Evolutionary conservation across 2,329 filamentous ascomycete species (phyloP), one percentile per base, ranked within the genome.

Genomic region (Beauveria pseudobassiana): DNA sequence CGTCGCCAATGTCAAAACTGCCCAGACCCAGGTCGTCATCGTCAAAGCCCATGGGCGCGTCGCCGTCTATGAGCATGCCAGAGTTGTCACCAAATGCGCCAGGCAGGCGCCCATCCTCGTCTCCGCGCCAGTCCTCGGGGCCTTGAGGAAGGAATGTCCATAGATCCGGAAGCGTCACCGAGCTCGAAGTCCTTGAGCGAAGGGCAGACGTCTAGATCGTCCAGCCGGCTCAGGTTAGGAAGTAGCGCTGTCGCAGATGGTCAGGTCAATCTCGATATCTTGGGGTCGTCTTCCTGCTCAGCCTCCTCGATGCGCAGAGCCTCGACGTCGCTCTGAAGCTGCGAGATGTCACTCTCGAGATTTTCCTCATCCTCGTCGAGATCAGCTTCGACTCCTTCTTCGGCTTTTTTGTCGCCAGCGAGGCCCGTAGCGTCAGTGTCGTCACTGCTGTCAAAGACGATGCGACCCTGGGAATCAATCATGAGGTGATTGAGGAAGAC

Each of bases 401-500:
- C 74, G 20, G 68, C 65, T 16, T 61, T 72, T 20, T 77, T 77
- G 65, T 87, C 84, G 18, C 78, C 83, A 26, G 82, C 75, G 72
- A 98, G 93, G 72, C 98, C 93, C 70, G 93, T 97, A 77, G 93
- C 97, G 76, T 99, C 95, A 22, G 83, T 75, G 72, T 98, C 95
- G 72, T 99, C 93, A 70, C 93, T 98, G 77, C 93, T 98, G 76
- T 99, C 95, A 71, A 99, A 99, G 5, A 99, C 93, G 64, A 99
- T 99, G 42, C 93, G 86, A 48, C 95, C 95, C 65, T 91, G 86
- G 2, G 86, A 85, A 74, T 99, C 95, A 66, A 99, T 97, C 71
- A 93, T 91, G n/a, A 99, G 81, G 74, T 99, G 93, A 71, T 99
- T 99, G 38, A 99, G 82, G 22, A 48, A 99, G 80, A 22, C 95